Percentiles rank a stretch among this genome's conserved stretches.
Conservation (phyloP, 805 yeast species). For the Debaryomyces prosopidis region DNA sequence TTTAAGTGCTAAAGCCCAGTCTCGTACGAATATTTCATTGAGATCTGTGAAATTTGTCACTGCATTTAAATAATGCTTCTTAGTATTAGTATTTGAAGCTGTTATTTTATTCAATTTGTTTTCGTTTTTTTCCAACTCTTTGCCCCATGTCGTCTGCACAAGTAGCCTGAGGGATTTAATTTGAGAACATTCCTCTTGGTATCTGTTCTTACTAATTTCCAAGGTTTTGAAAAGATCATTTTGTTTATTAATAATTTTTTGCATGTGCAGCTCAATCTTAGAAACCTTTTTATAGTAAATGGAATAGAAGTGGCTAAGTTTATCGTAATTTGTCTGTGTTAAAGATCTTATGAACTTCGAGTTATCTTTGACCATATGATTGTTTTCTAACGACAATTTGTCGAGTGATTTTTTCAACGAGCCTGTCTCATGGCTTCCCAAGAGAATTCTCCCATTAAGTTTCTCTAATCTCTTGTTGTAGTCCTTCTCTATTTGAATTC, state of each 20-base stretch:
- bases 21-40: constrained; percentile 64
- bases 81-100: constrained; percentile 38
- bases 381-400: constrained; percentile 56
- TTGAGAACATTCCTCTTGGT: constrained; percentile 57
- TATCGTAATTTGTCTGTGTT: constrained; percentile 45
- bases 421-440: constrained; percentile 64
- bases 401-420: constrained; percentile 60
- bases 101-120: constrained; percentile 53
- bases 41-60: constrained; percentile 54
- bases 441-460: constrained; percentile 44
- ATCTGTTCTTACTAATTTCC: constrained; percentile 44
- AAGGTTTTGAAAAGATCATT: constrained; percentile 35
- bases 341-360: constrained; percentile 52
- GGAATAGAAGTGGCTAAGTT: constrained; percentile 52
- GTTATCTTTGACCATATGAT: constrained; percentile 58
- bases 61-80: constrained; percentile 58
- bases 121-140: constrained; percentile 64
- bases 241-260: constrained; percentile 53
- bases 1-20: constrained; percentile 68
- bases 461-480: constrained; percentile 56
- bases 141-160: constrained; percentile 69
- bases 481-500: constrained; percentile 70
- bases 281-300: constrained; percentile 54
- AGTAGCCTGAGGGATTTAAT: constrained; percentile 61
- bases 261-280: constrained; percentile 57